phyloP scores from a whole-genome alignment of 192 early-diverging fungal species.

The Mortierella alpina region DNA sequence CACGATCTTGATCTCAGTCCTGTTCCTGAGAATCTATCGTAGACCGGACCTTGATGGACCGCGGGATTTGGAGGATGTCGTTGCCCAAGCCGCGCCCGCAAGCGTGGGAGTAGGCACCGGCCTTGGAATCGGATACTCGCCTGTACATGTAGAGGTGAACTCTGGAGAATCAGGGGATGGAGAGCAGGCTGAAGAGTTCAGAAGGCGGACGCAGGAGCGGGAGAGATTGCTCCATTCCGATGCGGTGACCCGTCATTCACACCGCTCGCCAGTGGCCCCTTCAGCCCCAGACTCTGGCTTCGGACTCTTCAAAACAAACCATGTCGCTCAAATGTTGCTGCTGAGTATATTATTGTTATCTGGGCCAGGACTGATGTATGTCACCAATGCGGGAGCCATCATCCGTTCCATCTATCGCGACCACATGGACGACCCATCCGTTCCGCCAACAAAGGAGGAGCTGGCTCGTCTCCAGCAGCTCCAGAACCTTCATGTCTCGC shows the following conservation, averaged over 20 bases:
- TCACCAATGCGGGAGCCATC: constrained; percentile 56
- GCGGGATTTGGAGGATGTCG: not conserved
- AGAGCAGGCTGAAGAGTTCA: constrained; percentile 22
- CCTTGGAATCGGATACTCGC: not conserved
- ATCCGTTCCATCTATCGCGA: constrained; percentile 52
- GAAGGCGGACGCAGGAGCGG: constrained; percentile 17
- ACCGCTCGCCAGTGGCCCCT: not conserved
- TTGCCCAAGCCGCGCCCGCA: not conserved
- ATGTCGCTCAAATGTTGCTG: constrained; percentile 30
- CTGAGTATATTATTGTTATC: constrained; percentile 30
- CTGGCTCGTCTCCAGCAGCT: constrained; percentile 29
- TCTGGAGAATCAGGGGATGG: not conserved
- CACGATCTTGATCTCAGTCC: constrained; percentile 55
- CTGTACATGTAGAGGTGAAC: not conserved
- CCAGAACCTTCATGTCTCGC: constrained; percentile 56
- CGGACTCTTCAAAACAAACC: constrained; percentile 35
- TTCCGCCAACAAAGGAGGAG: constrained; percentile 36
- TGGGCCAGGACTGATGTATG: constrained; percentile 56
- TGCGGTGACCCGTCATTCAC: not conserved
- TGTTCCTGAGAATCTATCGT: constrained; percentile 33
- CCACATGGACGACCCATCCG: constrained; percentile 35
- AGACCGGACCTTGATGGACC: not conserved
- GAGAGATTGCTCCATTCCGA: constrained; percentile 18
- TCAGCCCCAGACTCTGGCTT: constrained; percentile 12
- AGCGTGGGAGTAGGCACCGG: not conserved